phyloP scores from a whole-genome alignment of 768 basidiomycete genomes.

The Hebeloma cylindrosporum region DNA sequence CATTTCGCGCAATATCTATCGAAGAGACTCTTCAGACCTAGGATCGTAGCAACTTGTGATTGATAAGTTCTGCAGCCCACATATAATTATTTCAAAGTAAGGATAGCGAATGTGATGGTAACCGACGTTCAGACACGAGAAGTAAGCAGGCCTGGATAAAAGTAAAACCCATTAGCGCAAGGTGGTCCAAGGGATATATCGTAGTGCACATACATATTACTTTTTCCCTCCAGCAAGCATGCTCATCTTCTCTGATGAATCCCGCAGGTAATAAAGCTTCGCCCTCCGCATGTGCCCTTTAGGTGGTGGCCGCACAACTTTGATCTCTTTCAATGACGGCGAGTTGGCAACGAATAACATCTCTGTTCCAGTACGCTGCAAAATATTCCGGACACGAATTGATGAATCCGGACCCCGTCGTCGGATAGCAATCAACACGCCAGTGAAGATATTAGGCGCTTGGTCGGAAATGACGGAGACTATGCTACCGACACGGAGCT shows the following conservation, averaged over 20 bases:
- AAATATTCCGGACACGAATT: constrained; percentile 86
- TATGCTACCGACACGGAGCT: constrained; percentile 83
- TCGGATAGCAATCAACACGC: constrained; percentile 81
- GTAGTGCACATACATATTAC: constrained; percentile 23
- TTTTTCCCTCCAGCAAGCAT: constrained; percentile 54
- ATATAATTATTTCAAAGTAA: no score
- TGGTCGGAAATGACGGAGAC: constrained; percentile 76
- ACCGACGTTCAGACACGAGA: no score
- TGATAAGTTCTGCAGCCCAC: no score
- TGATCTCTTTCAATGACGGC: constrained; percentile 86
- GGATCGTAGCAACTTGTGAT: no score
- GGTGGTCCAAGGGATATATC: no score
- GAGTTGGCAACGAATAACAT: constrained; percentile 87
- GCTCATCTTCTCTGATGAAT: constrained; percentile 85
- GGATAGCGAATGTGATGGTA: no score
- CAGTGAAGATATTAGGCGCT: constrained; percentile 82
- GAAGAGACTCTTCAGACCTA: no score
- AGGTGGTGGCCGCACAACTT: constrained; percentile 67
- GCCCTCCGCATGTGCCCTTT: constrained; percentile 69
- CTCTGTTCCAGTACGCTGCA: constrained; percentile 91
- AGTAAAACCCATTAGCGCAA: no score
- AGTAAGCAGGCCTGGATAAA: no score
- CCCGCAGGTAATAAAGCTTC: constrained; percentile 80
- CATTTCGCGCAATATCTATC: no score
- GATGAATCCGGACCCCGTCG: constrained; percentile 84